Percentiles rank a stretch among this genome's conserved stretches.
Conservation (phyloP, 2,329 filamentous ascomycete species). For the Aspergillus tamarii region DNA sequence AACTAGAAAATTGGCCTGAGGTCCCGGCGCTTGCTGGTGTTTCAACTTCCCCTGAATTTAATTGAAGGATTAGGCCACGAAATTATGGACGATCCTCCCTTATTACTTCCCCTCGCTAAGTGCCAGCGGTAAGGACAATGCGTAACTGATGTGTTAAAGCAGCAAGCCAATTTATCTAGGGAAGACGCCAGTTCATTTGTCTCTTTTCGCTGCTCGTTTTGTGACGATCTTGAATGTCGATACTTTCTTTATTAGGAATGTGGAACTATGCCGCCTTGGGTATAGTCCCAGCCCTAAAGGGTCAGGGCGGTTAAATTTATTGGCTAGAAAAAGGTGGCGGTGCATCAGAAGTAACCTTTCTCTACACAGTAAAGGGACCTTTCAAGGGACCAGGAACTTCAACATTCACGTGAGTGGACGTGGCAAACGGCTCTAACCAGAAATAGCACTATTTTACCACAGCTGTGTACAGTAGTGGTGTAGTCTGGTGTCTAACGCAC, state of each 20-base stretch:
- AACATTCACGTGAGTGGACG: background rate
- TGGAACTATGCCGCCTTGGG: background rate
- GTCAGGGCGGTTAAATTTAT: background rate
- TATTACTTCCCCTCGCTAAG: background rate
- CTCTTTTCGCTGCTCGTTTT: background rate
- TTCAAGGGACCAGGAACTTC: background rate
- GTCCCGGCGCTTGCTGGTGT: slow-evolving; percentile 12
- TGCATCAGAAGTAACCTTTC: background rate
- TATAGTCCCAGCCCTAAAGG: background rate
- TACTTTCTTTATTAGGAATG: background rate
- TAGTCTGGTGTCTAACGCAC: too few species aligned
- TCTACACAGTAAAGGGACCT: too few species aligned
- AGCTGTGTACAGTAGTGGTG: too few species aligned
- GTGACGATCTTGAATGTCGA: background rate
- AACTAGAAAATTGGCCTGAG: slow-evolving; percentile 24
- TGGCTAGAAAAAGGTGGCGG: background rate
- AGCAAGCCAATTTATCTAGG: background rate
- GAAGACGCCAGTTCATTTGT: background rate
- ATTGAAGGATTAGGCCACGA: background rate
- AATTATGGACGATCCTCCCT: background rate
- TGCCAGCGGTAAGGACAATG: background rate
- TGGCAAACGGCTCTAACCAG: background rate
- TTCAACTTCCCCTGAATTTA: slow-evolving; percentile 5
- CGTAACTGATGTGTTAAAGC: background rate
- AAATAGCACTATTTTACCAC: background rate